Base-by-base conservation (phyloP, 176 grass and related monocot genomes). In the Juncus inflexus region DNA sequence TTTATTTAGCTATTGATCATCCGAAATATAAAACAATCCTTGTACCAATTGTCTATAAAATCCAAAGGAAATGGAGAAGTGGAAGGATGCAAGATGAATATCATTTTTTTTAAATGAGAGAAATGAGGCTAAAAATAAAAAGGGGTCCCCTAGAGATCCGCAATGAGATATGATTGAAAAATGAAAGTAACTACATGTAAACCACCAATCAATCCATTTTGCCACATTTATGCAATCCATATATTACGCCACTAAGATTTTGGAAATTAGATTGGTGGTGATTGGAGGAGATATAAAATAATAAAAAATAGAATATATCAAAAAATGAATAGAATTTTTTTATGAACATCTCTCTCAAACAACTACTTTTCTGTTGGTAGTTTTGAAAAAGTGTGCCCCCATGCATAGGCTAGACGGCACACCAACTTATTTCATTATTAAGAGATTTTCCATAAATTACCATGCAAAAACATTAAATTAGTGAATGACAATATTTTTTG, bases 361-460 rank as follows among this genome's bases (percentile, higher is more conserved):
- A 69, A 69, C 66, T 42, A 40, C 37, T 69, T 69, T 69, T 69
- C 66, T 69, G 66, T 69, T 69, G 66, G 39, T 69, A 69, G 66
- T 71, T 71, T 42, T 38, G 53, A 42, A 55, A 52, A 71, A 19
- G 19, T 71, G 14, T 70, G 52, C n/a, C 67, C 67, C 52, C 51
- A 54, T 56, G 53, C 67, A 59, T 43, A 40, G 54, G 68, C 36
- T 71, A 41, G 54, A 71, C n/a, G 52, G n/a, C 4, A 59, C 19
- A 45, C 12, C n/a, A 42, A 70, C 37, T 70, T 12, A 40, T 42
- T 67, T 11, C 4, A 28, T 15, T 12, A n/a, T 60, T 49, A 41
- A 40, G 12, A 54, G 51, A 3, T 36, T 71, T 71, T 45, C 7
- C 40, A 71, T 47, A n/a, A 7, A 28, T 3, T 35, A 52, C 35